A percentile compares a stretch with the other conserved stretches of the same genome.
phyloP scores from a whole-genome alignment of 371 early-diverging fungal species.

The Mortierella sp. region DNA sequence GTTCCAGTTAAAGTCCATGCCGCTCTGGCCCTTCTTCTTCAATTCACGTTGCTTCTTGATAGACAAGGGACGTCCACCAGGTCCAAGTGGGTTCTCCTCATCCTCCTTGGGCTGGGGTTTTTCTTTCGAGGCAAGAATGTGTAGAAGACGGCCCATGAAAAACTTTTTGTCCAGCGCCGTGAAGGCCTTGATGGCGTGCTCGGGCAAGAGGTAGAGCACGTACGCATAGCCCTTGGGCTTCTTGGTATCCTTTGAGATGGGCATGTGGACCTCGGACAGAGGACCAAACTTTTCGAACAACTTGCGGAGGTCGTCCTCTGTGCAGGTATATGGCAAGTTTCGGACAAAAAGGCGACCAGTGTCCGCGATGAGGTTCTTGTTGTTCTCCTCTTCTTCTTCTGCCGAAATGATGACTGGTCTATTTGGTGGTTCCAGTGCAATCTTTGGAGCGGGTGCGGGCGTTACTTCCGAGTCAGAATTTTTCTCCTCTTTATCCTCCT shows the following conservation, averaged over 20 bases:
- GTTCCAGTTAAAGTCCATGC: constrained; percentile 95
- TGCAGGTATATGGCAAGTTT: constrained; percentile 91
- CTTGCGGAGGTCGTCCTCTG: constrained; percentile 85
- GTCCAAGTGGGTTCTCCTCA: constrained; percentile 65
- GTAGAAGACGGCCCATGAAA: constrained; percentile 93
- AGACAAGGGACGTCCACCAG: constrained; percentile 68
- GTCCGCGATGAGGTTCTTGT: constrained; percentile 82
- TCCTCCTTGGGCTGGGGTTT: constrained; percentile 78
- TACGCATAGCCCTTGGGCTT: constrained; percentile 95
- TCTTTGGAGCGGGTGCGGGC: constrained; percentile 23
- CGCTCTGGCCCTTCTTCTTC: constrained; percentile 80
- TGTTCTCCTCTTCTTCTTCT: constrained; percentile 49
- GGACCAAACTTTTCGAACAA: constrained; percentile 90
- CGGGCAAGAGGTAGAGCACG: constrained; percentile 86
- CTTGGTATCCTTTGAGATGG: constrained; percentile 91
- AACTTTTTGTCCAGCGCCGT: constrained; percentile 80
- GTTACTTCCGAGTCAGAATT: constrained; percentile 18
- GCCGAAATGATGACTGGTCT: constrained; percentile 51
- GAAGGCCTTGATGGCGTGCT: constrained; percentile 93
- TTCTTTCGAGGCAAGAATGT: constrained; percentile 79
- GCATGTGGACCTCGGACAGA: constrained; percentile 93
- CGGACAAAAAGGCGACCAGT: constrained; percentile 95
- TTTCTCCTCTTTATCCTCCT: constrained; percentile 37
- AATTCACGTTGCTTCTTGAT: constrained; percentile 86
- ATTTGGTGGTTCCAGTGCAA: constrained; percentile 50